These are phyloP conservation scores for Bertia moriformis DNA, from an alignment of 2,329 filamentous ascomycete species.

Conservation along the genomic window DNA sequence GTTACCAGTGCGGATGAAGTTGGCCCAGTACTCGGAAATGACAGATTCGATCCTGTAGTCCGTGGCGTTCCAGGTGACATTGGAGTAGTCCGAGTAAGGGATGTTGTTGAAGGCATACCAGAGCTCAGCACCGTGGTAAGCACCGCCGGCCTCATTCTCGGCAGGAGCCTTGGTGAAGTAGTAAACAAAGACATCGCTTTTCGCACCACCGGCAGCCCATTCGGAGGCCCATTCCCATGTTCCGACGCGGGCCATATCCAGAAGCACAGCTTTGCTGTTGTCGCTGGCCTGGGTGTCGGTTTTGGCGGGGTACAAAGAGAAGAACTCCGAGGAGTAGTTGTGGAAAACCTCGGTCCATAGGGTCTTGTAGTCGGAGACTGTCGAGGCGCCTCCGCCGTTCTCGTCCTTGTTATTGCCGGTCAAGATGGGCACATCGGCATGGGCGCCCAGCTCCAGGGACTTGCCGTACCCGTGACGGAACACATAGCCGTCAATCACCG, in stretches of 20 bases:
- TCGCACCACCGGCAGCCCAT: conserved; percentile 9
- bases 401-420: conserved; percentile 14
- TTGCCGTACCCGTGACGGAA: conserved; percentile 8
- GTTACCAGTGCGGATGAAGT: too few relatives aligned
- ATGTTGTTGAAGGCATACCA: conserved; percentile 15
- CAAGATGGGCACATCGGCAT: conserved; percentile 11
- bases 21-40: too few relatives aligned
- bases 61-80: conserved; percentile 7
- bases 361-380: conserved; percentile 4
- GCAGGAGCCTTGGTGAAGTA: conserved; percentile 11
- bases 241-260: conserved; percentile 8
- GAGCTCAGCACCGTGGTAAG: conserved; percentile 12
- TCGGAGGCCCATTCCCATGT: conserved; percentile 10
- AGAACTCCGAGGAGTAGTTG: conserved; percentile 6
- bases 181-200: conserved; percentile 10
- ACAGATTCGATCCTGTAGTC: conserved; percentile 10
- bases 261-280: conserved; percentile 7
- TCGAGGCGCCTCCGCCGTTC: conserved; percentile 5
- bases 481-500: conserved; percentile 12
- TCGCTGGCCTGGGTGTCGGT: conserved; percentile 6
- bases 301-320: conserved; percentile 9
- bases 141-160: conserved; percentile 6
- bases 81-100: conserved; percentile 9
- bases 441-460: conserved; percentile 6
- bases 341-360: conserved; percentile 6